Base-by-base conservation (phyloP, 768 basidiomycete species). In the Chalciporus chontae region DNA sequence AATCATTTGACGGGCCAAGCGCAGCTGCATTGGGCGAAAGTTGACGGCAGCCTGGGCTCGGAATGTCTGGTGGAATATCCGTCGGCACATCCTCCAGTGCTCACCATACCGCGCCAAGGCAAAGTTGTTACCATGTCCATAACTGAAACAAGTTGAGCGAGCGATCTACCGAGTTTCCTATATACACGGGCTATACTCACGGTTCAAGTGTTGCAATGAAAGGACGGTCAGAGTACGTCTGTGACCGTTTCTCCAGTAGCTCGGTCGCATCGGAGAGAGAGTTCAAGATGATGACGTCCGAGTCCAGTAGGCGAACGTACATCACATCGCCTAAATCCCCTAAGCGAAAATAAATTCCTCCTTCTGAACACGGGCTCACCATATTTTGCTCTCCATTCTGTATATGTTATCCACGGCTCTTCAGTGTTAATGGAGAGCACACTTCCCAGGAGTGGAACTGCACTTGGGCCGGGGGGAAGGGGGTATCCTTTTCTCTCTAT, bases 1-100 rank as follows among this genome's bases (percentile, higher is more conserved):
- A 27, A 50, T 31, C 43, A 60, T 29, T 31, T 52, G 40, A 5
- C 54, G 50, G 4, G 58, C 52, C 21, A 38, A 49, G 24, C 40
- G 41, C 9, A 59, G 52, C 18, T 59, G 59, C 48, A 52, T 57
- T 8, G 57, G 46, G 2, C 42, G 58, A 45, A 60, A 57, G 8
- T 24, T 13, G 10, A 37, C n/a, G 0, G 21, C 17, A 2, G 52
- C 48, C 1, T 52, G 18, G 4, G 54, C 48, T 32, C 31, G 48
- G 38, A 56, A 59, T 2, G 59, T 59, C 19, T 60, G 52, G 31
- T 57, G 50, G 9, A 60, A 53, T 37, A 59, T 60, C 26, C 57
- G 47, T 19, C 58, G 51, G 14, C 58, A 59, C 29, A 56, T 38
- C 39, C 52, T 47, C 55, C 52, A 56, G n/a, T 41, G 45, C 15